These are phyloP conservation scores for Aspergillus persii DNA, from an alignment of 2,329 filamentous ascomycete species.

Conservation along the genomic window DNA sequence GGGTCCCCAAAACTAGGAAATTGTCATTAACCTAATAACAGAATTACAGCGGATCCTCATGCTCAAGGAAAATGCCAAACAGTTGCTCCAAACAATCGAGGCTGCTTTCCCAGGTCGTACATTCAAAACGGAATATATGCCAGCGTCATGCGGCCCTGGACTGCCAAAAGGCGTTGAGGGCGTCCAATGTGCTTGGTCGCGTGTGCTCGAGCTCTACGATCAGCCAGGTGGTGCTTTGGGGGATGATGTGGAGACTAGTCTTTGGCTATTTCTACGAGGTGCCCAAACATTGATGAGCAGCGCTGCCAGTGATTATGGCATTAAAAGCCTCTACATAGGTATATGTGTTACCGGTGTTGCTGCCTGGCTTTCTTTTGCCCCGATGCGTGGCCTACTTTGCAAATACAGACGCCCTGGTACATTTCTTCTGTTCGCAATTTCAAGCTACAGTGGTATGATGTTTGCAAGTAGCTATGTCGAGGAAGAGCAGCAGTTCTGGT, in stretches of 20 bases:
- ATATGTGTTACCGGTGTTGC: conserved; percentile 42
- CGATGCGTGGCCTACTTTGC: conserved; percentile 29
- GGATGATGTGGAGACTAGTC: conserved; percentile 23
- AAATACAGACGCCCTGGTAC: conserved; percentile 26
- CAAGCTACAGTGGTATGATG: conserved; percentile 82
- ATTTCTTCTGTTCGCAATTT: conserved; percentile 51
- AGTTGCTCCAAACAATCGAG: conserved; percentile 74
- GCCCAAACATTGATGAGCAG: conserved; percentile 81
- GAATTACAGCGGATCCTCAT: conserved; percentile 62
- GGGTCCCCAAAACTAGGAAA: background rate
- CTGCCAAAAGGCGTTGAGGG: conserved; percentile 46
- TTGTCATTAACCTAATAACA: conserved; percentile 7
- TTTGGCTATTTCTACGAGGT: conserved; percentile 60
- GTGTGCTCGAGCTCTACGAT: conserved; percentile 24
- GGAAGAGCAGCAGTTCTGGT: conserved; percentile 99
- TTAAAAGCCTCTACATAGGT: conserved; percentile 48
- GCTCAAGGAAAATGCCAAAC: conserved; percentile 72
- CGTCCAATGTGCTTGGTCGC: conserved; percentile 69
- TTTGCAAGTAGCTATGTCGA: conserved; percentile 98
- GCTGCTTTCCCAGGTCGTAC: conserved; percentile 65
- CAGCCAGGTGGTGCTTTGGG: conserved; percentile 4
- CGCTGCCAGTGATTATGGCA: conserved; percentile 89
- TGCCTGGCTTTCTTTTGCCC: conserved; percentile 37
- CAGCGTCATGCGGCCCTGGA: conserved; percentile 21
- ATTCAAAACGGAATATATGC: conserved; percentile 38